Base-by-base conservation (phyloP, 2,329 filamentous ascomycete species). In the Colletotrichum sp. region DNA sequence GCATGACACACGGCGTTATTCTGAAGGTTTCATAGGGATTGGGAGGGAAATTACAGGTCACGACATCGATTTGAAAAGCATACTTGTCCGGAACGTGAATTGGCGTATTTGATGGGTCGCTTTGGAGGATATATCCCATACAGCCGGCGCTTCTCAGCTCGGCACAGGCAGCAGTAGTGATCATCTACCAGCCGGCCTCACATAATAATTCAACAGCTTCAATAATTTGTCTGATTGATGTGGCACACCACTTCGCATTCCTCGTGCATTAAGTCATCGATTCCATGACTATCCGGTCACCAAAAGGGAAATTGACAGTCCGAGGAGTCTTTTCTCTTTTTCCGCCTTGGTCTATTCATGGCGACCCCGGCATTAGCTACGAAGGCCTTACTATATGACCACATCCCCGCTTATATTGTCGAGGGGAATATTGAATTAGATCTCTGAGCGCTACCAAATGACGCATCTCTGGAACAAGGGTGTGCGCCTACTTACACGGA, bases 81-180 rank as follows among this genome's bases (percentile, higher is more conserved):
- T 9, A 10, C 24, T 9, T 30, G 52, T 48, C 57, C 21, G 69
- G 43, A 30, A 26, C 21, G 26, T 60, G n/a, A 21, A 26, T 30
- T 55, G 69, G 73, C 67, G 52, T 57, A 61, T 34, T 59, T 21
- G 59, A 30, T n/a, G 26, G 24, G 36, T 39, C 61, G 21, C 16
- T 43, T 36, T 18, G 72, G 67, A 73, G 74, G 74, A 76, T 76
- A 76, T 76, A 74, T 76, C 74, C 74, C 34, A 73, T 48, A 67
- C 10, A 16, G 48, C 65, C n/a, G 21, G 36, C 34, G 52, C 67
- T 26, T 52, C 21, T 26, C 24, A 13, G 5, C 24, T 64, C 34
- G 34, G 28, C 24, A 24, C 24, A 13, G 34, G 34, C 34, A 36
- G 36, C n/a, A 5, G n/a, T 32, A 34, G n/a, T 12, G 24, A 21